A percentile compares a stretch with the other conserved stretches of the same genome.
Evolutionary conservation across 306 rosid genomes (phyloP).

Genomic region (Casuarina equisetifolia): DNA sequence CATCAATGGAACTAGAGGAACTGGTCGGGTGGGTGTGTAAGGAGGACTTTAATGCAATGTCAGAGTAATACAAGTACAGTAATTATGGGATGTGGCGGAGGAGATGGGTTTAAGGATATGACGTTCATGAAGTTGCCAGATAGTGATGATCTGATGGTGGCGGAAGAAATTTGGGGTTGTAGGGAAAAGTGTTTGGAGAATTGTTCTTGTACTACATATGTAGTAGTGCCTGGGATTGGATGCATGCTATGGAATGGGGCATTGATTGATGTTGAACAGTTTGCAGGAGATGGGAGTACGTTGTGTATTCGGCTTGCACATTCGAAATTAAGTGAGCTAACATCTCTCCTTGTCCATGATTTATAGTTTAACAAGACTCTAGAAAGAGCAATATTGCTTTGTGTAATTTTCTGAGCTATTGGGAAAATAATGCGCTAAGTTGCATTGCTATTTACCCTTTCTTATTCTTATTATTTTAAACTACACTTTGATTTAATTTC

Average conservation of each 20-base stretch:
- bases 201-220: slow-evolving; percentile 59
- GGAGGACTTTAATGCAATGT: slow-evolving; percentile 47
- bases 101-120: slow-evolving; percentile 48
- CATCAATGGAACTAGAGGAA: slow-evolving; percentile 39
- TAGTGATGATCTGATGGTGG: slow-evolving; percentile 33
- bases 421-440: background rate
- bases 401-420: too few relatives aligned
- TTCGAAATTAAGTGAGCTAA: slow-evolving; percentile 42
- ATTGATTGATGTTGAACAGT: slow-evolving; percentile 48
- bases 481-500: too few relatives aligned
- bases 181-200: slow-evolving; percentile 37
- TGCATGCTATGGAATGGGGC: slow-evolving; percentile 62
- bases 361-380: too few relatives aligned
- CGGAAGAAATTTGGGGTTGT: slow-evolving; percentile 22
- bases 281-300: slow-evolving; percentile 38
- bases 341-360: background rate
- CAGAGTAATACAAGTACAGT: slow-evolving; percentile 30
- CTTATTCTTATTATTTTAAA: too few relatives aligned
- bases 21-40: slow-evolving; percentile 60
- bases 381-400: too few relatives aligned
- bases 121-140: slow-evolving; percentile 61
- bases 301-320: slow-evolving; percentile 57
- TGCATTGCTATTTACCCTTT: background rate
- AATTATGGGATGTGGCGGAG: slow-evolving; percentile 20
- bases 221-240: slow-evolving; percentile 62